Evolutionary conservation across 306 rosid genomes (phyloP).

Genomic region (Vachellia collinsii): DNA sequence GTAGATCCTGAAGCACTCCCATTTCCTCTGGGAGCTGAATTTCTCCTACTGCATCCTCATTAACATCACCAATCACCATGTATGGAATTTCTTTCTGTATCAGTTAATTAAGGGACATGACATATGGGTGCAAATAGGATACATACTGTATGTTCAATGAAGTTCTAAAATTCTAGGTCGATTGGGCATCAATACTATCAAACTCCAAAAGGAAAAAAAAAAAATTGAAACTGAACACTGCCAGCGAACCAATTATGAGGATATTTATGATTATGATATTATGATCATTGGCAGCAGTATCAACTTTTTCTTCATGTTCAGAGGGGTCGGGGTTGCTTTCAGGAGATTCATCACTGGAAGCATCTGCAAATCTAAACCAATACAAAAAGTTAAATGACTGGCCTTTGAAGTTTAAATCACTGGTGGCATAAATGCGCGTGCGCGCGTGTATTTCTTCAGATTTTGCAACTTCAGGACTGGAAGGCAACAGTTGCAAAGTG

Average conservation of each 20-base stretch:
- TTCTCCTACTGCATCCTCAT: constrained; percentile 40
- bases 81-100: constrained; percentile 38
- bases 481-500: constrained; percentile 30
- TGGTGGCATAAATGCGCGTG: constrained; percentile 28
- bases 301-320: constrained; percentile 46
- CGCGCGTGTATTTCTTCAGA: background rate
- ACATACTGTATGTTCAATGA: constrained; percentile 26
- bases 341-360: constrained; percentile 41
- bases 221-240: constrained; percentile 26
- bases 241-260: constrained; percentile 35
- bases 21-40: constrained; percentile 43
- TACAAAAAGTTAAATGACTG: constrained; percentile 37
- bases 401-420: constrained; percentile 1
- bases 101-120: constrained; percentile 36
- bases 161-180: constrained; percentile 21
- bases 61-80: constrained; percentile 34
- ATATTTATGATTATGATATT: constrained; percentile 30
- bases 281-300: constrained; percentile 31
- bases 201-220: background rate
- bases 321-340: constrained; percentile 44
- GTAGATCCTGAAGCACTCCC: constrained; percentile 50
- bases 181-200: constrained; percentile 21
- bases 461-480: constrained; percentile 1
- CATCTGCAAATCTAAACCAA: constrained; percentile 48
- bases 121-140: constrained; percentile 23